Base-by-base conservation (phyloP, 192 early-diverging fungal species). In the Entomortierella lignicola region DNA sequence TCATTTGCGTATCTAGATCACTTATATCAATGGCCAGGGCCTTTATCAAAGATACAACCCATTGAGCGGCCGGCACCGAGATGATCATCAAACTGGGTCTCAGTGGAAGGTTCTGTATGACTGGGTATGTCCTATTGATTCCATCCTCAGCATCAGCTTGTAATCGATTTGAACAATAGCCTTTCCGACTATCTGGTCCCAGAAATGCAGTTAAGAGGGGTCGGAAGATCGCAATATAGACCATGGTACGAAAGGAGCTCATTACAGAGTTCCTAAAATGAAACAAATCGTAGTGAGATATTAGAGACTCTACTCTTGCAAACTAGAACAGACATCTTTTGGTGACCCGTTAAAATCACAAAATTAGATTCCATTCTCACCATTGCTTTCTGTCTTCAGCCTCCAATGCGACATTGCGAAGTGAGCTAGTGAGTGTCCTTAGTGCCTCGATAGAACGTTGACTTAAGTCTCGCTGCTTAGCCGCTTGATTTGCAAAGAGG, bases 191-290 rank as follows among this genome's bases (percentile, higher is more conserved):
- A 2, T 34, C 63, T 41, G 50, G 13, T 4, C 64, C 63, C 6
- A 74, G 18, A 34, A 74, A 74, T 1, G 72, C 55, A 0, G 72
- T 74, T 42, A 74, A 48, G 6, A 74, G 56, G 21, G 72, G 72
- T 18, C 58, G 23, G 20, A 66, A 47, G 4, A 66, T 48, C 0
- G 72, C 26, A 2, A 65, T 43, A 10, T 66, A 43, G 6, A 34
- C 21, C 63, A 74, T 54, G 0, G 47, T 51, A 17, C 72, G 43
- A 52, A 74, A 74, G 4, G 56, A 54, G 39, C 72, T 55, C 57
- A 63, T 43, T 6, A 59, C 50, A 18, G 31, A 29, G 21, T 66
- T 74, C 71, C 71, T 72, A 52, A 4, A 29, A 25, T 3, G 30
- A 4, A 15, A 15, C 4, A 17, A 4, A 50, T 23, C 4, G 15